Evolutionary conservation across 805 yeast species (phyloP).

Genomic region (Starmerella davenportii): DNA sequence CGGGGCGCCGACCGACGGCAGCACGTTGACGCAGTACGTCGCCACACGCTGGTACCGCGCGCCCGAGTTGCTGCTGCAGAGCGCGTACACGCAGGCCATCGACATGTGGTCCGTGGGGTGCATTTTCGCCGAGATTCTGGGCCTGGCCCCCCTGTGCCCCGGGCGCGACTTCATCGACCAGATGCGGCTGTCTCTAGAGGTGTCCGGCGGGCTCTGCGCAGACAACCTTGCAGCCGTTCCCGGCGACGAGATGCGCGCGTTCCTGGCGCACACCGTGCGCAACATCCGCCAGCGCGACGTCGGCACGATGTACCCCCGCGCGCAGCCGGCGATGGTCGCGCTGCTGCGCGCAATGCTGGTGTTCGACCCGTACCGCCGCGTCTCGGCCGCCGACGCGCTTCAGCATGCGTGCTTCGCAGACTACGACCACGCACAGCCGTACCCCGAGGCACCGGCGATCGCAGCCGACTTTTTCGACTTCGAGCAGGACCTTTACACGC

Average conservation of each 20-base stretch:
- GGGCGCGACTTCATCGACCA: conserved; percentile 96
- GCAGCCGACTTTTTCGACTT: conserved; percentile 77
- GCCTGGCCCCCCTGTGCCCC: conserved; percentile 79
- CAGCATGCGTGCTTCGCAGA: conserved; percentile 71
- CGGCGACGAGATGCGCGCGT: conserved; percentile 76
- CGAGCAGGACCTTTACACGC: conserved; percentile 27
- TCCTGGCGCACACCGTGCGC: conserved; percentile 63
- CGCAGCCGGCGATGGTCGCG: conserved; percentile 76
- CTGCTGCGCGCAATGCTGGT: conserved; percentile 59
- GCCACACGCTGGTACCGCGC: conserved; percentile 99
- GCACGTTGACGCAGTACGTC: conserved; percentile 86
- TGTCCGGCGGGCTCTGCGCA: conserved; percentile 81
- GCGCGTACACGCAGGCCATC: conserved; percentile 87
- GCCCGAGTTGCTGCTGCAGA: conserved; percentile 93
- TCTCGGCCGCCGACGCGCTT: conserved; percentile 75
- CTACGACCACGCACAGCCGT: conserved; percentile 91
- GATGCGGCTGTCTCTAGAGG: conserved; percentile 65
- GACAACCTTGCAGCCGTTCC: conserved; percentile 54
- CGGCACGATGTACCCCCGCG: conserved; percentile 47
- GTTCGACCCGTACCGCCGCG: conserved; percentile 70
- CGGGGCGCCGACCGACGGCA: too few relatives aligned
- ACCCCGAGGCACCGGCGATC: conserved; percentile 23
- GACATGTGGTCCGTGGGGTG: conserved; percentile 98
- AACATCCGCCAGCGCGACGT: conserved; percentile 24
- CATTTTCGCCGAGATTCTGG: conserved; percentile 80